Evolutionary conservation across 148 eudicot species (phyloP), one percentile per base, ranked within the genome.

Genomic region (Oxyria digyna): DNA sequence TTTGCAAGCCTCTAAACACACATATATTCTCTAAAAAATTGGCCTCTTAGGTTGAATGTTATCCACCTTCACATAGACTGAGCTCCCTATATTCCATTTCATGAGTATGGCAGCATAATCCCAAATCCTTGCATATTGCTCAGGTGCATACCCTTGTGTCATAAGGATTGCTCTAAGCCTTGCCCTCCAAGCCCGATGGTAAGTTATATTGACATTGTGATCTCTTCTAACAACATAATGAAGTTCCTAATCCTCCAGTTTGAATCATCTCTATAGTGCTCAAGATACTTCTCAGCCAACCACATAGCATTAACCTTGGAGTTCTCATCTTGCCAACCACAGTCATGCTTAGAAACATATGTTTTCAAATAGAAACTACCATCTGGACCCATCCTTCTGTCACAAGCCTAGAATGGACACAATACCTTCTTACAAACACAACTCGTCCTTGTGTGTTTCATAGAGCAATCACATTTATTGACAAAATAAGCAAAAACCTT

Each of bases 1-100:
- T 29, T 76, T 72, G 10, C 62, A 62, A 31, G 72, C 69, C 15
- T 67, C 10, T 2, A 42, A 8, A 13, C 69, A 62, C 1, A 76
- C 21, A 8, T 67, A 72, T 6, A 67, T 31, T 12, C 69, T 76
- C 4, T 68, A 26, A 40, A 76, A 62, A 0, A 69, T 35, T 35
- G 6, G 38, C 1, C 4, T 11, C 0, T 31, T 29, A 0, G 24
- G 46, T n/a, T n/a, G n/a, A n/a, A n/a, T n/a, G 13, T 59, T 65
- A 15, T 33, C 27, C 5, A 11, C n/a, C 1, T 21, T 14, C 15
- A 18, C 31, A 4, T 1, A 73, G 38, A 73, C 3, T 24, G 14
- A 17, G 5, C 8, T 26, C 10, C 62, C 18, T 0, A 12, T 24
- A 40, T 42, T 43, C 3, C 24, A 59, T 0, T 68, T 31, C 26